Evolutionary conservation across 805 yeast genomes (phyloP).

Genomic region (Ogataea dorogensis): DNA sequence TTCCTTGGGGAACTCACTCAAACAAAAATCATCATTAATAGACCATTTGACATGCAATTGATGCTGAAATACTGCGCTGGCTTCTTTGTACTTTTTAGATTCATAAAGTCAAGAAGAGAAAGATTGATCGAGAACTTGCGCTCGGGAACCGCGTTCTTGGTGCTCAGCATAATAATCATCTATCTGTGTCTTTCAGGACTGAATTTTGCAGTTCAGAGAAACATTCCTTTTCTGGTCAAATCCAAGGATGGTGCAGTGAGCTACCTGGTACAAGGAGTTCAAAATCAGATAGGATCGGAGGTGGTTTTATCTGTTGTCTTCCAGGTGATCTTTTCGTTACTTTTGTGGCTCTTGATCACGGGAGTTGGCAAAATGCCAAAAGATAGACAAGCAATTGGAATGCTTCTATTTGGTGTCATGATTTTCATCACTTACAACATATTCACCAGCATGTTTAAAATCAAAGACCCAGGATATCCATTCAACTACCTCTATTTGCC

Average conservation of each 20-base stretch:
- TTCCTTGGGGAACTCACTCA: slow-evolving; percentile 49
- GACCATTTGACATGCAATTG: slow-evolving; percentile 40
- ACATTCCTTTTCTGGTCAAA: slow-evolving; percentile 60
- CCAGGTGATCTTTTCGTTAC: slow-evolving; percentile 46
- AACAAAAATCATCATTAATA: slow-evolving; percentile 41
- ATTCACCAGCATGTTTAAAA: slow-evolving; percentile 42
- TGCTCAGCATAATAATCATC: slow-evolving; percentile 39
- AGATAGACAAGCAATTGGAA: slow-evolving; percentile 10
- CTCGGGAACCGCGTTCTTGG: slow-evolving; percentile 18
- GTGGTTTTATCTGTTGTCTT: slow-evolving; percentile 49
- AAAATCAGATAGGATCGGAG: slow-evolving; percentile 73
- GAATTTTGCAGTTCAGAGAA: slow-evolving; percentile 58
- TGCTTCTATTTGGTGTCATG: slow-evolving; percentile 30
- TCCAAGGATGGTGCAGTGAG: slow-evolving; percentile 46
- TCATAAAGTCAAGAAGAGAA: slow-evolving; percentile 46
- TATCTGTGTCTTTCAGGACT: slow-evolving; percentile 57
- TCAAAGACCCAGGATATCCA: slow-evolving; percentile 51
- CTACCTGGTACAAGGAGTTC: slow-evolving; percentile 59
- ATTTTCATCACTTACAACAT: slow-evolving; percentile 39
- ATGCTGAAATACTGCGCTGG: slow-evolving; percentile 46
- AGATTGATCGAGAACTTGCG: slow-evolving; percentile 29
- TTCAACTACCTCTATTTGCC: slow-evolving; percentile 32
- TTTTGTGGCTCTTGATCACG: slow-evolving; percentile 40
- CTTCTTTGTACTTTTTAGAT: slow-evolving; percentile 44
- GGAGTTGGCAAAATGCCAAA: slow-evolving; percentile 10